Evolutionary conservation across 768 basidiomycete genomes (phyloP).

Genomic region (Coprinopsis strossmayeri): DNA sequence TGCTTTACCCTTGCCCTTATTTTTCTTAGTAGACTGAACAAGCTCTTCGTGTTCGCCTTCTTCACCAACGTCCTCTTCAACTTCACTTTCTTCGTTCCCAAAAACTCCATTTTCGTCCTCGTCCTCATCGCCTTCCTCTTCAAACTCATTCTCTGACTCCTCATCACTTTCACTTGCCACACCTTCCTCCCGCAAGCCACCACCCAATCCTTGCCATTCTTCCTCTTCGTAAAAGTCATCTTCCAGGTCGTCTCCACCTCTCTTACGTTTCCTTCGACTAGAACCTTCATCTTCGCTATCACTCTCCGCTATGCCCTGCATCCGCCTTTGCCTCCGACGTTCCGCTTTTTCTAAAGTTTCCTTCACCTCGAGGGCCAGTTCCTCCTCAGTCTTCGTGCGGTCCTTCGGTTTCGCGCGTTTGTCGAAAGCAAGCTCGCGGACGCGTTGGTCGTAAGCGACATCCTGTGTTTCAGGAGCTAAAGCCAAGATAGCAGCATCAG

Average conservation of each 20-base stretch:
- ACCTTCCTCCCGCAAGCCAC: conserved; percentile 28
- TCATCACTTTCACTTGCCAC: conserved; percentile 23
- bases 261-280: conserved; percentile 38
- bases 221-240: conserved; percentile 31
- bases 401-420: conserved; percentile 92
- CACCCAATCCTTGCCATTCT: conserved; percentile 34
- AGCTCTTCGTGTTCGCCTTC: conserved; percentile 45
- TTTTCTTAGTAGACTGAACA: conserved; percentile 21
- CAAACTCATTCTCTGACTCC: conserved; percentile 29
- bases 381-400: conserved; percentile 94
- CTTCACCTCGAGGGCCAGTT: conserved; percentile 83
- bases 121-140: conserved; percentile 33
- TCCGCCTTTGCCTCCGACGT: conserved; percentile 65
- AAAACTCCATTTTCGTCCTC: conserved; percentile 32
- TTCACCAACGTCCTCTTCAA: conserved; percentile 28
- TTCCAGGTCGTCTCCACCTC: conserved; percentile 82
- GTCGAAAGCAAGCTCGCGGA: conserved; percentile 90
- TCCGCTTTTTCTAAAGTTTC: conserved; percentile 85
- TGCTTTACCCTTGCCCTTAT: conserved; percentile 26
- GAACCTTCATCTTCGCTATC: conserved; percentile 53
- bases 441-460: conserved; percentile 85
- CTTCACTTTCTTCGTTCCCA: conserved; percentile 29
- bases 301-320: conserved; percentile 74
- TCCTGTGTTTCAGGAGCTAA: conserved; percentile 29
- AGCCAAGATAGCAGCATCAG: conserved; percentile 16